These are phyloP conservation scores for Fusarium nematophilum DNA, from an alignment of 2,329 filamentous ascomycete species.

Conservation along the genomic window DNA sequence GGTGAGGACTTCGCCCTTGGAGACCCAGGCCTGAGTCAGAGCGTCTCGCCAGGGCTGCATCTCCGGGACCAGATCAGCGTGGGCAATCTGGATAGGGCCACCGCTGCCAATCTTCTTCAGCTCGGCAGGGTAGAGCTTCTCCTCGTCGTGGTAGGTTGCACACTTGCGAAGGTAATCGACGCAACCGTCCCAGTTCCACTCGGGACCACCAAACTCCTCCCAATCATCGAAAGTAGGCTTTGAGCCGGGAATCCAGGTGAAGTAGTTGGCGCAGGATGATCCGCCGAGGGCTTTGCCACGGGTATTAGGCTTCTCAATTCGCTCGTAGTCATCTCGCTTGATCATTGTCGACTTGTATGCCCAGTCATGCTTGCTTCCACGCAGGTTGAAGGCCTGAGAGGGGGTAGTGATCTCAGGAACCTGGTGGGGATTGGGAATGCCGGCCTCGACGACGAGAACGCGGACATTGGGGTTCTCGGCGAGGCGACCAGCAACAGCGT, in stretches of 20 bases:
- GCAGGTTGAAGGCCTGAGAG: slow-evolving; percentile 62
- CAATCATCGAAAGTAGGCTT: slow-evolving; percentile 73
- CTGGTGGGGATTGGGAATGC: slow-evolving; percentile 59
- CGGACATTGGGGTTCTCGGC: slow-evolving; percentile 52
- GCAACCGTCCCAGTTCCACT: slow-evolving; percentile 65
- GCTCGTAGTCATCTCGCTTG: slow-evolving; percentile 67
- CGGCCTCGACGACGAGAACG: slow-evolving; percentile 61
- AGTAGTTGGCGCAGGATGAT: slow-evolving; percentile 69
- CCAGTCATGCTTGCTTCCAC: slow-evolving; percentile 68
- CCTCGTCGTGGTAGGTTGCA: slow-evolving; percentile 67
- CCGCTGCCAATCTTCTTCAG: slow-evolving; percentile 62
- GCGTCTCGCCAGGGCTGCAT: slow-evolving; percentile 62
- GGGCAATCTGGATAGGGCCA: slow-evolving; percentile 64
- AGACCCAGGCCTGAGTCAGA: slow-evolving; percentile 63
- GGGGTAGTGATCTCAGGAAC: slow-evolving; percentile 65
- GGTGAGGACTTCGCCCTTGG: slow-evolving; percentile 60
- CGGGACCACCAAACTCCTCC: slow-evolving; percentile 76
- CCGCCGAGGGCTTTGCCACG: slow-evolving; percentile 70
- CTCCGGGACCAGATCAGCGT: slow-evolving; percentile 65
- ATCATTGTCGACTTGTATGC: slow-evolving; percentile 71
- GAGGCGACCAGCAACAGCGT: slow-evolving; percentile 49
- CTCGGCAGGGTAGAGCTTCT: slow-evolving; percentile 55
- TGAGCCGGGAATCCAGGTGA: slow-evolving; percentile 70
- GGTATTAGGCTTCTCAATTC: slow-evolving; percentile 73
- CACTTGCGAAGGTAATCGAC: slow-evolving; percentile 65